Conservation (phyloP, 176 grass and related monocot genomes). For the Triticum timopheevii region DNA sequence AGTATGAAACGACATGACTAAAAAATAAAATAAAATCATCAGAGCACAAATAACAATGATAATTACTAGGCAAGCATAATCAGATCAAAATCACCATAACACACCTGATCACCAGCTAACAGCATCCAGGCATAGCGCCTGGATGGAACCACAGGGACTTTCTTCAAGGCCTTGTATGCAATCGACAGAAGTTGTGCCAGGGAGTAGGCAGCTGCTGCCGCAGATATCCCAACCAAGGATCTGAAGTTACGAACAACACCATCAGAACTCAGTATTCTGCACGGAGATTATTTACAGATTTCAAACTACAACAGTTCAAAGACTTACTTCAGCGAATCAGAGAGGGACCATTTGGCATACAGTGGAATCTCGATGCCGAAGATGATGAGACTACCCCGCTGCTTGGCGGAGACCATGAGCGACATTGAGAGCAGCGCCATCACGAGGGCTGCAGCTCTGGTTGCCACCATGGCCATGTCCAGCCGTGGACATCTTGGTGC, state of each 20-base stretch:
- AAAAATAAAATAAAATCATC: not conserved
- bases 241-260: slow-evolving; percentile 32
- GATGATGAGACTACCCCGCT: slow-evolving; percentile 55
- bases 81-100: slow-evolving; percentile 23
- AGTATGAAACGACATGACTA: not conserved
- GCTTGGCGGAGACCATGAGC: slow-evolving; percentile 68
- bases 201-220: slow-evolving; percentile 59
- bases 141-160: slow-evolving; percentile 36
- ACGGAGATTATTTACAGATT: not conserved
- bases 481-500: slow-evolving; percentile 32
- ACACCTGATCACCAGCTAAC: slow-evolving; percentile 80
- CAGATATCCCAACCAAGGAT: slow-evolving; percentile 70
- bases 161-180: slow-evolving; percentile 55
- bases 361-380: slow-evolving; percentile 70
- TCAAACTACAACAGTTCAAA: not conserved
- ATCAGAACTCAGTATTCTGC: slow-evolving; percentile 9
- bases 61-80: slow-evolving; percentile 1
- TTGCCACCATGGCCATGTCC: slow-evolving; percentile 38
- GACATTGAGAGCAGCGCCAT: slow-evolving; percentile 52
- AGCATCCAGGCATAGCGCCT: slow-evolving; percentile 64
- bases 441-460: slow-evolving; percentile 42
- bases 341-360: slow-evolving; percentile 88
- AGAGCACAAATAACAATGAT: not conserved
- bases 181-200: slow-evolving; percentile 61
- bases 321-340: slow-evolving; percentile 72